Percentiles rank a stretch among this genome's conserved stretches.
Conservation (phyloP, 805 yeast species). For the Yarrowia divulgata region DNA sequence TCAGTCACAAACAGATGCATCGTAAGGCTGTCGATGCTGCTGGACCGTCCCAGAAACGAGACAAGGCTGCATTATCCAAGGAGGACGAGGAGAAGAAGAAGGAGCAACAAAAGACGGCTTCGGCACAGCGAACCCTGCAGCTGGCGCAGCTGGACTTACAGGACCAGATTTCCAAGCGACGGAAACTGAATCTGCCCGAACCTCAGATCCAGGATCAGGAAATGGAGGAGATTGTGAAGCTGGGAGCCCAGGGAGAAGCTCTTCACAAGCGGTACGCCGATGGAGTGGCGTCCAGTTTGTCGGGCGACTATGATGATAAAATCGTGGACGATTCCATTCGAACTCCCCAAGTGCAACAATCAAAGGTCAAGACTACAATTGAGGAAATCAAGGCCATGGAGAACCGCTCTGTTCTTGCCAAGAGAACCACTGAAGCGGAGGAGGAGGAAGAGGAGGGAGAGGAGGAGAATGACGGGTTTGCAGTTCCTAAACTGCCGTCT, state of each 20-base stretch:
- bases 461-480: not conserved
- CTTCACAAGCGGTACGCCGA: conserved; percentile 43
- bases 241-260: conserved; percentile 44
- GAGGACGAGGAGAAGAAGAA: conserved; percentile 44
- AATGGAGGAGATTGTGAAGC: conserved; percentile 48
- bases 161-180: conserved; percentile 52
- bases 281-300: conserved; percentile 41
- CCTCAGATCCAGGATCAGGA: conserved; percentile 50
- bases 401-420: conserved; percentile 52
- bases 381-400: conserved; percentile 51
- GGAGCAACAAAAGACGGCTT: conserved; percentile 47
- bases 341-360: conserved; percentile 47
- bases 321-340: conserved; percentile 41
- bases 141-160: conserved; percentile 46
- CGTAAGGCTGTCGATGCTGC: conserved; percentile 47
- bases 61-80: conserved; percentile 41
- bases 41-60: conserved; percentile 42
- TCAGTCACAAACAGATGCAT: conserved; percentile 49
- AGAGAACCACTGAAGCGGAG: conserved; percentile 8
- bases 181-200: conserved; percentile 52
- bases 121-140: conserved; percentile 46
- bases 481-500: not conserved
- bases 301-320: conserved; percentile 41
- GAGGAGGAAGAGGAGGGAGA: not conserved
- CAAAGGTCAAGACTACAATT: conserved; percentile 51